Conservation (phyloP, 768 basidiomycete species). For the Suillus subluteus region DNA sequence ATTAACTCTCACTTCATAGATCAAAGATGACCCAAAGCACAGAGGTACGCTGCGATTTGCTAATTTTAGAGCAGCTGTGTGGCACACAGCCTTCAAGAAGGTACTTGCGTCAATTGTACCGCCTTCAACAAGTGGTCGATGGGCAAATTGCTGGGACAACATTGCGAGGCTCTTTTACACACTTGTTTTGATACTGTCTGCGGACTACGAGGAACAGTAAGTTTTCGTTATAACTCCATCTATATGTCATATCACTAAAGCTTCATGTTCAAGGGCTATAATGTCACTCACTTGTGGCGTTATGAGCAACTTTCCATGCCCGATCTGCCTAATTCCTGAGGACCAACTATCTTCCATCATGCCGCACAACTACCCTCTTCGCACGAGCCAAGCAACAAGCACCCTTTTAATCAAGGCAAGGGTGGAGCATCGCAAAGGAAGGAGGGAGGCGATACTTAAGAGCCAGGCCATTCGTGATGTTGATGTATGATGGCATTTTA, state of each 20-base stretch:
- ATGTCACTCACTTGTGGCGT: conserved; percentile 40
- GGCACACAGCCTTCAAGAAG: conserved; percentile 16
- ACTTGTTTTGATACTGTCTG: conserved; percentile 34
- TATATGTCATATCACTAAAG: not conserved
- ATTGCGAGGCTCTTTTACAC: conserved; percentile 35
- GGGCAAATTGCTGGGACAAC: conserved; percentile 33
- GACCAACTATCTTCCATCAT: conserved; percentile 23
- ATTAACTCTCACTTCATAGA: not conserved
- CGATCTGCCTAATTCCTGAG: conserved; percentile 39
- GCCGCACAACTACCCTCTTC: conserved; percentile 14
- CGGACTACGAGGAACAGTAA: conserved; percentile 51
- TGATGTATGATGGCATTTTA: conserved; percentile 15
- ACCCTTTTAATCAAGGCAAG: conserved; percentile 17
- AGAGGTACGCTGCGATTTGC: conserved; percentile 5
- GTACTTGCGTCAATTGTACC: conserved; percentile 6
- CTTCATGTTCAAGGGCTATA: conserved; percentile 26
- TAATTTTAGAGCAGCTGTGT: conserved; percentile 17
- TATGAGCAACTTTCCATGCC: conserved; percentile 21
- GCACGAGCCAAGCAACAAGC: conserved; percentile 24
- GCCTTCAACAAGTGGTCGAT: conserved; percentile 12
- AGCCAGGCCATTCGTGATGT: conserved; percentile 17
- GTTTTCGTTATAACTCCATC: conserved; percentile 12
- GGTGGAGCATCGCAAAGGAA: conserved; percentile 12
- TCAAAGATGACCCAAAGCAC: conserved; percentile 12
- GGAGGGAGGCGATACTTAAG: conserved; percentile 22